Percentiles rank a stretch among this genome's conserved stretches.
phyloP scores from a whole-genome alignment of 2,329 filamentous ascomycete genomes.

The Epichloe elymi region DNA sequence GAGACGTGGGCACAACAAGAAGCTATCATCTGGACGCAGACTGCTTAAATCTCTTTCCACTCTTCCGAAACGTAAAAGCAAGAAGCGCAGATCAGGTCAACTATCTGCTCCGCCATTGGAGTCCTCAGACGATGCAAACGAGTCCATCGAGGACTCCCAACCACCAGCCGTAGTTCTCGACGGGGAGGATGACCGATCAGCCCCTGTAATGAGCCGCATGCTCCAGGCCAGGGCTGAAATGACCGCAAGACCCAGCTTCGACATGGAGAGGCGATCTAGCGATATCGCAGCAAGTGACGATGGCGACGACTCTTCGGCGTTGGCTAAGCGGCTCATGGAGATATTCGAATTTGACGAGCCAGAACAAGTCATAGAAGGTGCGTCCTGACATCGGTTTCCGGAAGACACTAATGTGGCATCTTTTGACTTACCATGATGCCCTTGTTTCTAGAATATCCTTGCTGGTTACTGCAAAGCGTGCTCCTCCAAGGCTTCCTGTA shows the following conservation, averaged over 20 bases:
- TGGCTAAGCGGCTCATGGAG: constrained; percentile 62
- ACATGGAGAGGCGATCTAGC: constrained; percentile 33
- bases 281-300: constrained; percentile 22
- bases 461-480: constrained; percentile 84
- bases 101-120: constrained; percentile 24
- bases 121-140: constrained; percentile 15
- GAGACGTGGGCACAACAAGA: constrained; percentile 36
- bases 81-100: constrained; percentile 28
- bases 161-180: constrained; percentile 11
- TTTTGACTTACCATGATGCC: background rate
- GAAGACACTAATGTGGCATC: constrained; percentile 3
- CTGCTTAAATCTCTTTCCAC: constrained; percentile 53
- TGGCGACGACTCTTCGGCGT: constrained; percentile 36
- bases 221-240: constrained; percentile 57
- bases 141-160: constrained; percentile 12
- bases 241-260: constrained; percentile 43
- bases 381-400: background rate
- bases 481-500: constrained; percentile 92
- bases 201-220: constrained; percentile 67
- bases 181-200: constrained; percentile 33
- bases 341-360: constrained; percentile 74
- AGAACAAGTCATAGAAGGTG: constrained; percentile 73
- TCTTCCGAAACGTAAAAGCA: constrained; percentile 34
- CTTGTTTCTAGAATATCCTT: constrained; percentile 60
- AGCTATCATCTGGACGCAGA: constrained; percentile 47